Conservation (phyloP, 495 filamentous ascomycete genomes). For the Arthonia radiata region DNA sequence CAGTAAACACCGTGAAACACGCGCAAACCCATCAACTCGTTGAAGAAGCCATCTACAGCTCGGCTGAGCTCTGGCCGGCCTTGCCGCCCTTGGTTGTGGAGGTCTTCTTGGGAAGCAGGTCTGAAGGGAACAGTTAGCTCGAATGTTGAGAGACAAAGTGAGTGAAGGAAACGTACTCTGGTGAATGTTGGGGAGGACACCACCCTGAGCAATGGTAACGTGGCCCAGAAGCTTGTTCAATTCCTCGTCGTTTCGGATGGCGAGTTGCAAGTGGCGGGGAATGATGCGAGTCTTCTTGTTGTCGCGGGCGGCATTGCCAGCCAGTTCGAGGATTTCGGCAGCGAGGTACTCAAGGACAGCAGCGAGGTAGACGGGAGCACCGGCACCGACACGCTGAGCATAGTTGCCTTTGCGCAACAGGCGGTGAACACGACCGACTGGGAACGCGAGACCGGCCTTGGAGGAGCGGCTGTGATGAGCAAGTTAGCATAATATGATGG, state of each 20-base stretch:
- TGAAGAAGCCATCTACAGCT: too few relatives aligned
- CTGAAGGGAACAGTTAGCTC: constrained; percentile 19
- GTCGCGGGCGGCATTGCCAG: constrained; percentile 94
- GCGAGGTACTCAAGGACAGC: constrained; percentile 97
- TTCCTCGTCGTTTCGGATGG: constrained; percentile 89
- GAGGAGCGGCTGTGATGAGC: constrained; percentile 66
- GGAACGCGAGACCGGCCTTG: constrained; percentile 98
- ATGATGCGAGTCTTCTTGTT: constrained; percentile 99
- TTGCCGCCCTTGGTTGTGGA: constrained; percentile 81
- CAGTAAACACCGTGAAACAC: too few relatives aligned
- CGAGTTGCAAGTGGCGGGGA: constrained; percentile 94
- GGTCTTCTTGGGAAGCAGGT: constrained; percentile 96
- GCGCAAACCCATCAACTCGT: too few relatives aligned
- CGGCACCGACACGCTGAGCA: constrained; percentile 96
- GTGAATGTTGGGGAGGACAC: constrained; percentile 97
- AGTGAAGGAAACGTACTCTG: constrained; percentile 45
- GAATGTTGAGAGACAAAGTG: not conserved
- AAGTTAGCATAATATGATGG: constrained; percentile 2
- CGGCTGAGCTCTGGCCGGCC: too few relatives aligned
- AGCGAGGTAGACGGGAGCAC: constrained; percentile 94
- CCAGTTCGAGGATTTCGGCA: constrained; percentile 95
- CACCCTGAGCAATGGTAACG: constrained; percentile 97
- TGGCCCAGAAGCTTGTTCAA: constrained; percentile 99
- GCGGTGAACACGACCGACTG: constrained; percentile 98
- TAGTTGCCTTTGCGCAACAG: constrained; percentile 99